These are phyloP conservation scores for Vitis rotundifolia DNA, from an alignment of 164 flowering plant species.

Conservation along the genomic window DNA sequence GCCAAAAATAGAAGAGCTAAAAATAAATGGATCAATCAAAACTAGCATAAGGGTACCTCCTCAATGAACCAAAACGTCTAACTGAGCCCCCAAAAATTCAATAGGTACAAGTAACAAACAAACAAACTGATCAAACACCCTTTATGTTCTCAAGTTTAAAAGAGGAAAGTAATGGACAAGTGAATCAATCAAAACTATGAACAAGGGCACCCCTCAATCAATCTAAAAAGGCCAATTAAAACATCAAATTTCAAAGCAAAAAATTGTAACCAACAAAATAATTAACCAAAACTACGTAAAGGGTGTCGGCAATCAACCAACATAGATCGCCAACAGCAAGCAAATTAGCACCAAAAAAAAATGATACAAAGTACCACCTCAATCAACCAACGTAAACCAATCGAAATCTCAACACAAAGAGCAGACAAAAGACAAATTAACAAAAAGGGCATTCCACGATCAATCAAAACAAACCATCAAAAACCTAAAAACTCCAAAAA, in stretches of 20 bases:
- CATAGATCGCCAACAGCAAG: too few relatives aligned
- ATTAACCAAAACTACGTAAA: too few relatives aligned
- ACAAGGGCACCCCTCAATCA: too few relatives aligned
- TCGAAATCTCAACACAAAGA: not conserved
- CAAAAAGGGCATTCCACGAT: too few relatives aligned
- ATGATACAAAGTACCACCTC: not conserved
- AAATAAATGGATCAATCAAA: not conserved
- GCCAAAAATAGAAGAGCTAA: not conserved
- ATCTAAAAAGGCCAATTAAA: too few relatives aligned
- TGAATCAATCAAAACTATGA: too few relatives aligned
- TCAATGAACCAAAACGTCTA: conserved; percentile 2
- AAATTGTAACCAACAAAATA: too few relatives aligned
- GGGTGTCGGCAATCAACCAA: too few relatives aligned
- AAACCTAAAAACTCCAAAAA: not conserved
- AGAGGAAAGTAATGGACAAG: too few relatives aligned
- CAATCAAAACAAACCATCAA: not conserved
- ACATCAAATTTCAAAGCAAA: too few relatives aligned
- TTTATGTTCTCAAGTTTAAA: too few relatives aligned
- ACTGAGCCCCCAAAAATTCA: not conserved
- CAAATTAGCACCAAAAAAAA: not conserved
- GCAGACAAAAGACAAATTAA: too few relatives aligned
- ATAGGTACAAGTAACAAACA: not conserved
- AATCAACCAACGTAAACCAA: conserved; percentile 2
- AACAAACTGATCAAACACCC: not conserved
- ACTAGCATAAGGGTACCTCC: conserved; percentile 5